Evolutionary conservation across 192 early-diverging fungal genomes (phyloP).

Genomic region (Mortierella hygrophila): DNA sequence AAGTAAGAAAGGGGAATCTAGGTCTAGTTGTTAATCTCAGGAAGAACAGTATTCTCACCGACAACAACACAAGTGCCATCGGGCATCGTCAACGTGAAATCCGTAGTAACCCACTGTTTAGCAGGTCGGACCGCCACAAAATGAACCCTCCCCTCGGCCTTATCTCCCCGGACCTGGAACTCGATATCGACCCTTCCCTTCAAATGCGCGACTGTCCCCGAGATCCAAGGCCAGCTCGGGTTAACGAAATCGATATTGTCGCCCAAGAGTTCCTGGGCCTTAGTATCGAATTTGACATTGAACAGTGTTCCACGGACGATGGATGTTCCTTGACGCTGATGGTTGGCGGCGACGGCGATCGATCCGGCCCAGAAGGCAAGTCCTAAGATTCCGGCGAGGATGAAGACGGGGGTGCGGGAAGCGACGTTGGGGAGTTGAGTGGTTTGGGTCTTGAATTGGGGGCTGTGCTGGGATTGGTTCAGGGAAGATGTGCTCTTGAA

Average conservation of each 20-base stretch:
- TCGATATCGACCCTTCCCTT: slow-evolving; percentile 69
- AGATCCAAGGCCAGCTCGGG: slow-evolving; percentile 71
- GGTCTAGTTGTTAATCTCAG: slow-evolving; percentile 4
- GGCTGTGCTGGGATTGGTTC: slow-evolving; percentile 47
- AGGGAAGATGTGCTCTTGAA: slow-evolving; percentile 44
- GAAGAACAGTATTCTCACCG: slow-evolving; percentile 31
- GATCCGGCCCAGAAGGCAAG: slow-evolving; percentile 65
- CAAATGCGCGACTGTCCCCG: slow-evolving; percentile 71
- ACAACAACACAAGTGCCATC: slow-evolving; percentile 37
- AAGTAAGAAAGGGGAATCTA: neutral
- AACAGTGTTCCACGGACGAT: slow-evolving; percentile 72
- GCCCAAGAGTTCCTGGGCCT: slow-evolving; percentile 63
- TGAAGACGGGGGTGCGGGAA: slow-evolving; percentile 25
- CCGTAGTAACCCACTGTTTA: slow-evolving; percentile 58
- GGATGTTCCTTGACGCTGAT: slow-evolving; percentile 67
- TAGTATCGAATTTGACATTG: slow-evolving; percentile 65
- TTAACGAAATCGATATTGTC: slow-evolving; percentile 66
- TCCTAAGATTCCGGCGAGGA: slow-evolving; percentile 58
- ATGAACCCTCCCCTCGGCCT: slow-evolving; percentile 59
- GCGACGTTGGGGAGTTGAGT: slow-evolving; percentile 47
- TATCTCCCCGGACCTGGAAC: slow-evolving; percentile 65
- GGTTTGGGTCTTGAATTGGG: slow-evolving; percentile 33
- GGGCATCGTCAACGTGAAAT: slow-evolving; percentile 59
- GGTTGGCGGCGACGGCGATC: slow-evolving; percentile 65
- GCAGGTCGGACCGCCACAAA: slow-evolving; percentile 55